Evolutionary conservation across 2,329 filamentous ascomycete genomes (phyloP).

Genomic region (Colletotrichum sp.): DNA sequence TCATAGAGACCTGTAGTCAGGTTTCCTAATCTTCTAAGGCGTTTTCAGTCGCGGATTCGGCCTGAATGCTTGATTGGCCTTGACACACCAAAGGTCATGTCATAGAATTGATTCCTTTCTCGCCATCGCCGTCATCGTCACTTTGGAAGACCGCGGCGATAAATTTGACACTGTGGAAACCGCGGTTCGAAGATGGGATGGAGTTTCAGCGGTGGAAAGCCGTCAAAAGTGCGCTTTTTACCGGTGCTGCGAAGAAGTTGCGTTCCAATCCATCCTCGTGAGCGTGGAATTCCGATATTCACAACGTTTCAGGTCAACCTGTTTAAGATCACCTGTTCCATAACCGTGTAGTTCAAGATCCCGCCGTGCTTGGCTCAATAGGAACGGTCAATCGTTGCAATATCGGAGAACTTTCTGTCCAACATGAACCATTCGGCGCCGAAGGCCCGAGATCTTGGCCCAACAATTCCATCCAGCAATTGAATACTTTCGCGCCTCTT

Average conservation of each 20-base stretch:
- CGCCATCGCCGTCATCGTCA: neutral
- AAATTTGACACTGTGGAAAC: fast-evolving
- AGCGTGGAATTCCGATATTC: fast-evolving
- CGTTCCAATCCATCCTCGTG: neutral
- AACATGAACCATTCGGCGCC: neutral
- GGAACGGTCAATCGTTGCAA: neutral
- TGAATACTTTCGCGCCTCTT: fast-evolving
- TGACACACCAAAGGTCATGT: neutral
- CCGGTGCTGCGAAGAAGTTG: neutral
- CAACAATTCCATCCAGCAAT: neutral
- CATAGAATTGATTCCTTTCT: neutral
- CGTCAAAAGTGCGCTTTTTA: neutral
- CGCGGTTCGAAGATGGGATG: neutral
- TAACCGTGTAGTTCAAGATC: neutral
- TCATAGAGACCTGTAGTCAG: neutral
- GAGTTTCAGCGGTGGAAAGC: neutral
- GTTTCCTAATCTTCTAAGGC: neutral
- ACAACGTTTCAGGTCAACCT: neutral
- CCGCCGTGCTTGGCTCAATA: neutral
- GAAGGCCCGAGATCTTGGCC: neutral
- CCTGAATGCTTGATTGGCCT: neutral
- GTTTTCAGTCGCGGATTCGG: neutral
- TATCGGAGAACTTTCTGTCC: neutral
- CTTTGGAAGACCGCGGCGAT: neutral
- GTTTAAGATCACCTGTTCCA: neutral